Base-by-base conservation (phyloP, 495 filamentous ascomycete genomes). In the Podospora pseudoanserina region DNA sequence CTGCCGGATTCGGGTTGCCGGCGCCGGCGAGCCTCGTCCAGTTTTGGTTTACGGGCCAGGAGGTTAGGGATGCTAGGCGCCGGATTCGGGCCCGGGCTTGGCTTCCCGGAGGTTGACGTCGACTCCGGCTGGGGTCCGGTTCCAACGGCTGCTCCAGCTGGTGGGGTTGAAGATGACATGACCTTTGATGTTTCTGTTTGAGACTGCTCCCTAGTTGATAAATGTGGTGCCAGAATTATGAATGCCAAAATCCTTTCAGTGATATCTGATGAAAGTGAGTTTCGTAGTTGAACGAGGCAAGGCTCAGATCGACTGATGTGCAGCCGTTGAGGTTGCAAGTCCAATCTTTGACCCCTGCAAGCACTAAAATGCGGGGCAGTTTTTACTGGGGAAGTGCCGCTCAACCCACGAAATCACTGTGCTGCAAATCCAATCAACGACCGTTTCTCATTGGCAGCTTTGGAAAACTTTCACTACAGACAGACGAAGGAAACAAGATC, bases 31-130 rank as follows among this genome's bases (percentile, higher is more conserved):
- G 39, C 9, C 28, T 91, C 87, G 66, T 89, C 85, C 3, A 93
- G 81, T 68, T 88, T 88, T n/a, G 89, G 88, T 26, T 92, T 83
- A 64, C 84, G 87, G 67, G 88, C 81, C 6, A 9, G 55, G 13
- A 88, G 79, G 73, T 88, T 86, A 27, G 88, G 82, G 65, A 88
- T 87, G 19, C 26, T 67, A 18, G 20, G 44, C 59, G 44, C 53
- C 54, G 70, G 62, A 26, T 18, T n/a, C 60, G 54, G n/a, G 15
- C 26, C 16, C 59, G 59, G 59, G 27, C 20, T 61, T 61, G 59
- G 56, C 56, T 58, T 61, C 39, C 39, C 39, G 9, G 39, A 16
- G 13, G 13, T 16, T 49, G 39, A 16, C 15, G 39, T 49, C 13
- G 39, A 9, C 39, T 11, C 20, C 39, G 44, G 59, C 58, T 63